These are phyloP conservation scores for Phoma sp. DNA, from an alignment of 2,329 filamentous ascomycete genomes.

Conservation along the genomic window DNA sequence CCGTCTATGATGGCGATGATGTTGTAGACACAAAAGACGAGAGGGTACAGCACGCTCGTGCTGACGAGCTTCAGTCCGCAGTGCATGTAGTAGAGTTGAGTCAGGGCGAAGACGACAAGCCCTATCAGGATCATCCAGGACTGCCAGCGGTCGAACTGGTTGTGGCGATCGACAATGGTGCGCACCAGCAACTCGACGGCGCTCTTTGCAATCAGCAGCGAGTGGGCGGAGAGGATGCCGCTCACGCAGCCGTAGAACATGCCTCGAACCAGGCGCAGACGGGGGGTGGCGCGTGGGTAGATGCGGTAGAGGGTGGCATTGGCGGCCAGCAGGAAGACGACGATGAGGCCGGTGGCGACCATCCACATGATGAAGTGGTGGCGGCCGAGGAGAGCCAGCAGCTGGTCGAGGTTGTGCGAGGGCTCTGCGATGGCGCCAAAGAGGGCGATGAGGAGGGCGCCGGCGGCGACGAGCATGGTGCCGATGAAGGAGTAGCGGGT, in stretches of 20 bases:
- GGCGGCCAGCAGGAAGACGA: slow-evolving; percentile 68
- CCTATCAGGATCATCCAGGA: slow-evolving; percentile 89
- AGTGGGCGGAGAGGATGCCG: slow-evolving; percentile 92
- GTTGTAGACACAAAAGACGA: slow-evolving; percentile 99
- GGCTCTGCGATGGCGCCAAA: slow-evolving; percentile 95
- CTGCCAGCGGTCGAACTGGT: slow-evolving; percentile 95
- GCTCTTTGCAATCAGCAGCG: slow-evolving; percentile 90
- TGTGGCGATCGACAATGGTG: slow-evolving; percentile 82
- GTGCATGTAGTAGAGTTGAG: slow-evolving; percentile 94
- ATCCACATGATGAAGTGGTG: slow-evolving; percentile 88
- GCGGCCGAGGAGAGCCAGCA: slow-evolving; percentile 76
- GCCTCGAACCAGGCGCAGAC: slow-evolving; percentile 78
- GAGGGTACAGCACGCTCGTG: slow-evolving; percentile 92
- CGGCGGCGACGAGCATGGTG: slow-evolving; percentile 83
- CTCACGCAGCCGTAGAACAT: slow-evolving; percentile 86
- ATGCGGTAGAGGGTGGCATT: slow-evolving; percentile 47
- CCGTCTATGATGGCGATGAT: slow-evolving; percentile 98
- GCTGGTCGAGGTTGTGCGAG: slow-evolving; percentile 82
- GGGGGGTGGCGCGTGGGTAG: slow-evolving; percentile 58
- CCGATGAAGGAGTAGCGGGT: slow-evolving; percentile 91
- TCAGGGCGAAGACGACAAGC: slow-evolving; percentile 80
- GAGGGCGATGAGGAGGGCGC: slow-evolving; percentile 88
- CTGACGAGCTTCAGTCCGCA: slow-evolving; percentile 92
- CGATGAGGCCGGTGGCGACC: slow-evolving; percentile 75
- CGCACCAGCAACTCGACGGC: slow-evolving; percentile 91